A percentile compares a stretch with the other conserved stretches of the same genome.
Evolutionary conservation across 2,329 filamentous ascomycete species (phyloP).

Genomic region (Penicillium sp.): DNA sequence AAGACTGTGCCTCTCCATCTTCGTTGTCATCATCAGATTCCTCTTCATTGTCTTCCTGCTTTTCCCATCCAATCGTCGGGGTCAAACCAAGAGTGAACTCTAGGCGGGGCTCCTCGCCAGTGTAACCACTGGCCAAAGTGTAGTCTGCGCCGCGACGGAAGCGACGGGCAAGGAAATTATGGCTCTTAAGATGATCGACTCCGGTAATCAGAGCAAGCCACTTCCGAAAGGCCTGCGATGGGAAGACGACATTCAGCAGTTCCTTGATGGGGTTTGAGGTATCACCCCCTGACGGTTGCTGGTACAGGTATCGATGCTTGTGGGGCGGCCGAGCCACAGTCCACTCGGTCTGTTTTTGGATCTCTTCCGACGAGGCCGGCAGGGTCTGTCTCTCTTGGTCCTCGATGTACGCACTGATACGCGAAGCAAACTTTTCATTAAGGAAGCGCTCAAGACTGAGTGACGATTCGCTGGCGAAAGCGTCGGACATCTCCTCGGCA

Average conservation of each 20-base stretch:
- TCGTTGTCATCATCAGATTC: slow-evolving; percentile 33
- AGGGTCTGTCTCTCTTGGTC: slow-evolving; percentile 58
- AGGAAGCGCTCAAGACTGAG: slow-evolving; percentile 80
- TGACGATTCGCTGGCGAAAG: slow-evolving; percentile 80
- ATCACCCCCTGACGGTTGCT: slow-evolving; percentile 52
- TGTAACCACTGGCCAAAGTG: slow-evolving; percentile 84
- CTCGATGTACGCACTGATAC: slow-evolving; percentile 70
- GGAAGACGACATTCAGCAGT: slow-evolving; percentile 77
- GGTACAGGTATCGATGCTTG: slow-evolving; percentile 90
- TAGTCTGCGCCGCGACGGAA: slow-evolving; percentile 90
- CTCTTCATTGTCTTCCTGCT: slow-evolving; percentile 56
- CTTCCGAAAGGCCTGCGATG: slow-evolving; percentile 80
- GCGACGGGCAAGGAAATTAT: slow-evolving; percentile 77
- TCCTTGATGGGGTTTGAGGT: slow-evolving; percentile 63
- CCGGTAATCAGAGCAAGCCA: slow-evolving; percentile 86
- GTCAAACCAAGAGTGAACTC: slow-evolving; percentile 88
- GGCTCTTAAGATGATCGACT: slow-evolving; percentile 63
- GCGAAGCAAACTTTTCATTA: slow-evolving; percentile 71
- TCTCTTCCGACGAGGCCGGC: slow-evolving; percentile 49
- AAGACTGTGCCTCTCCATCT: slow-evolving; percentile 25
- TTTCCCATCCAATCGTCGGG: slow-evolving; percentile 81
- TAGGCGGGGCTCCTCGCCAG: slow-evolving; percentile 67
- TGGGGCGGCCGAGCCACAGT: slow-evolving; percentile 83
- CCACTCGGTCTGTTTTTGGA: slow-evolving; percentile 64
- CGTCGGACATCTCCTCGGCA: slow-evolving; percentile 74